phyloP scores from a whole-genome alignment of 169 alveolate genomes.

The Babesia bigemina region DNA sequence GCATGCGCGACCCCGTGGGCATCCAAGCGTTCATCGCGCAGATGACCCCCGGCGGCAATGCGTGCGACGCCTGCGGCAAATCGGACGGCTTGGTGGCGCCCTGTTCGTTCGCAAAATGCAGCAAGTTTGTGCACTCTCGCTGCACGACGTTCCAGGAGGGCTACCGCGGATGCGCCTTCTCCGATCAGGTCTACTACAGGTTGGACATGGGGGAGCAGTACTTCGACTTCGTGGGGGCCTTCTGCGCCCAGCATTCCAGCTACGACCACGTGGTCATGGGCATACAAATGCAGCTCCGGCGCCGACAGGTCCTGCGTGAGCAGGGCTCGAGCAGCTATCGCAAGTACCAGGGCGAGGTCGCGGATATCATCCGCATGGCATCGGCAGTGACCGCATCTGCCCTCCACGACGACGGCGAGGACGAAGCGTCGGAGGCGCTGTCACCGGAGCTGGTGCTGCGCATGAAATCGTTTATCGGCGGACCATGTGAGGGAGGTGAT shows the following conservation, averaged over 20 bases:
- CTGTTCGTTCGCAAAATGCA: conserved; percentile 34
- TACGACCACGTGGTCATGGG: conserved; percentile 3
- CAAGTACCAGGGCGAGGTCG: conserved; percentile 33
- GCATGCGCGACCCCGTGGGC: conserved; percentile 11
- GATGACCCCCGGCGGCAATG: neutral
- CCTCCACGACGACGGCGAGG: conserved; percentile 3
- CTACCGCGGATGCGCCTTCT: conserved; percentile 4
- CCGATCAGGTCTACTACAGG: conserved; percentile 2
- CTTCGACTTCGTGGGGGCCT: conserved; percentile 35
- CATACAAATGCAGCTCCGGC: conserved; percentile 15
- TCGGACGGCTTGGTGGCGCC: conserved; percentile 17
- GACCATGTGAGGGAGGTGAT: neutral
- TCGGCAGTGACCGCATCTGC: conserved; percentile 33
- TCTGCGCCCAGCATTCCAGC: conserved; percentile 41
- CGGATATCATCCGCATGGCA: conserved; percentile 27
- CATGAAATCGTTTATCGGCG: neutral
- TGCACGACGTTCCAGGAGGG: conserved; percentile 19
- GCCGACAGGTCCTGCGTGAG: conserved; percentile 17
- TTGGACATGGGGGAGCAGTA: conserved; percentile 27
- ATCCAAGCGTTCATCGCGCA: neutral
- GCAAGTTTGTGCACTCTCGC: conserved; percentile 30
- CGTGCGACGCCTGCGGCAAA: conserved; percentile 39
- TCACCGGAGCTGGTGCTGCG: neutral
- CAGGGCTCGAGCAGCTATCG: conserved; percentile 26
- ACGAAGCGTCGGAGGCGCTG: neutral